These are phyloP conservation scores for Vanrija pseudolonga DNA, from an alignment of 1,284 basidiomycete genomes.

Conservation along the genomic window DNA sequence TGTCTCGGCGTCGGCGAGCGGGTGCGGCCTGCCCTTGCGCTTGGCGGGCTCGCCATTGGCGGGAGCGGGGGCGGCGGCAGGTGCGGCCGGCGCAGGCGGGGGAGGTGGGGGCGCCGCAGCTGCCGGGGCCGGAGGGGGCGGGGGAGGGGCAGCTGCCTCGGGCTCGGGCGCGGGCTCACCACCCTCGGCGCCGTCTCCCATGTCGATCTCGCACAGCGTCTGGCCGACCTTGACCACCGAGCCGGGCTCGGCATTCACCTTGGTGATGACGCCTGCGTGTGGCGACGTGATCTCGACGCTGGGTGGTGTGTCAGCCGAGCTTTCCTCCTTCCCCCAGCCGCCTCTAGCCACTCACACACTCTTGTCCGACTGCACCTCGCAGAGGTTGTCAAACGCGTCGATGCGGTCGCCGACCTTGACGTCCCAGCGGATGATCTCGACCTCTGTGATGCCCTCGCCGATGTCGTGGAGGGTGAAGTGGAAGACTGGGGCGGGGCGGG, in stretches of 20 bases:
- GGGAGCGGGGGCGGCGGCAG: not conserved
- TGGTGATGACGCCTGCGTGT: constrained; percentile 70
- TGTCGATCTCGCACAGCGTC: constrained; percentile 74
- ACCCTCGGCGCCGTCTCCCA: constrained; percentile 16
- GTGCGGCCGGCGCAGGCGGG: not conserved
- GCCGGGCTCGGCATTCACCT: constrained; percentile 73
- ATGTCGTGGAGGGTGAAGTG: constrained; percentile 89
- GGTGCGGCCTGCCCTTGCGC: constrained; percentile 14
- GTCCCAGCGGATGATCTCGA: constrained; percentile 82
- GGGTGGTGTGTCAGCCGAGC: no score
- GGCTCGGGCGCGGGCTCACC: not conserved
- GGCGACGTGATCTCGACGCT: constrained; percentile 91
- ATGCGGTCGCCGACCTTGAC: constrained; percentile 63
- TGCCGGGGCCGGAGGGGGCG: not conserved
- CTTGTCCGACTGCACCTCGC: constrained; percentile 94
- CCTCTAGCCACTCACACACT: constrained; percentile 32
- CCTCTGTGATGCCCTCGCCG: constrained; percentile 82
- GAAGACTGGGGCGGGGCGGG: constrained; percentile 8
- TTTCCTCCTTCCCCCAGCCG: not conserved
- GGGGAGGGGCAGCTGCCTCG: not conserved
- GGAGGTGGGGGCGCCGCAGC: not conserved
- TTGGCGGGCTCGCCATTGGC: constrained; percentile 1
- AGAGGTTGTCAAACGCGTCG: constrained; percentile 77
- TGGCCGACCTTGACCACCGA: constrained; percentile 82
- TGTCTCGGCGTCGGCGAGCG: constrained; percentile 13